Percentiles rank a stretch among this genome's conserved stretches.
These are phyloP conservation scores for Phytophthora melonis DNA, from an alignment of 352 stramenopile species.

Conservation along the genomic window DNA sequence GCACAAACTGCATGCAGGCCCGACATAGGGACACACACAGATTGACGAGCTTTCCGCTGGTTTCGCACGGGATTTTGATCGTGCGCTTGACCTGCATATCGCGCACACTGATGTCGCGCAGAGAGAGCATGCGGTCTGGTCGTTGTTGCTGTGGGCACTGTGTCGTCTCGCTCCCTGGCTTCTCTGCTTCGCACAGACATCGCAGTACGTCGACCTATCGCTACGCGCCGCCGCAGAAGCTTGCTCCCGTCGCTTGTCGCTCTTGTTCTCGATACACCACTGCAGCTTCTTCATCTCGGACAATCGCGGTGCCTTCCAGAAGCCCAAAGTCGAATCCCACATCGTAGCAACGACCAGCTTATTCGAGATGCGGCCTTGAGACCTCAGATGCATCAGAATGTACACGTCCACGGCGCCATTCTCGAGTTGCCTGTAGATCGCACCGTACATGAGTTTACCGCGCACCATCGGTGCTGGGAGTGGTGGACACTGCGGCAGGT, in stretches of 20 bases:
- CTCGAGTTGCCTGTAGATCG: constrained; percentile 24
- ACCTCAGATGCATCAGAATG: constrained; percentile 30
- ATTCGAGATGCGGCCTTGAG: constrained; percentile 18
- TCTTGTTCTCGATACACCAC: constrained; percentile 25
- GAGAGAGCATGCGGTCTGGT: no score
- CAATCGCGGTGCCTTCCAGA: constrained; percentile 20
- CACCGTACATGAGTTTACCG: constrained; percentile 34
- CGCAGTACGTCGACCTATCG: no score
- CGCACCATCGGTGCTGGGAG: constrained; percentile 24
- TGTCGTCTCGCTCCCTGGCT: no score
- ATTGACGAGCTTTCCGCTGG: no score
- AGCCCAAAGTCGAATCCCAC: constrained; percentile 19
- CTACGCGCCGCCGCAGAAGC: not conserved
- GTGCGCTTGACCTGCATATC: no score
- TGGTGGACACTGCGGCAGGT: constrained; percentile 26
- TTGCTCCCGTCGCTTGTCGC: not conserved
- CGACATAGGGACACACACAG: not conserved
- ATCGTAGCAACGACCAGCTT: constrained; percentile 25
- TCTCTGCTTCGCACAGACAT: no score
- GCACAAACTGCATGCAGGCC: not conserved
- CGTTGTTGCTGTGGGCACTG: no score
- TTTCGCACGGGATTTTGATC: no score
- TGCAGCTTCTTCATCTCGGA: constrained; percentile 34
- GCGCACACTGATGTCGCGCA: no score
- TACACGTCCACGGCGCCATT: constrained; percentile 31